A percentile compares a stretch with the other conserved stretches of the same genome.
Evolutionary conservation across 1,139 yeast genomes (phyloP).

Genomic region (Yamadazyma spencermartinsiae): DNA sequence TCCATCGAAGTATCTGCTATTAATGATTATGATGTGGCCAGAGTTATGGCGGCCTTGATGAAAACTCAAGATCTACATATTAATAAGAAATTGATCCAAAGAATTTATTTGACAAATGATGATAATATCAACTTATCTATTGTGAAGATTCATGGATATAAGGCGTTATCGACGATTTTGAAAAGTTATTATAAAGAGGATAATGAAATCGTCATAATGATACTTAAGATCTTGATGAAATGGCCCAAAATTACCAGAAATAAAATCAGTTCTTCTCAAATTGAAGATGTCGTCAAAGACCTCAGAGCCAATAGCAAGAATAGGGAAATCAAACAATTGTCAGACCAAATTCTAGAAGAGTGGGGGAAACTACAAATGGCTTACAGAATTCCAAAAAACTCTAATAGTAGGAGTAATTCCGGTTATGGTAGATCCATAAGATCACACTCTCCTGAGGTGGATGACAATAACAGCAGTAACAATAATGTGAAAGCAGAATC

Average conservation of each 20-base stretch:
- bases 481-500: slow-evolving; percentile 7
- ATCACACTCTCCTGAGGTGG: slow-evolving; percentile 22
- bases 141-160: slow-evolving; percentile 84
- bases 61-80: slow-evolving; percentile 74
- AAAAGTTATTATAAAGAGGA: slow-evolving; percentile 35
- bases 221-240: slow-evolving; percentile 56
- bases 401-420: slow-evolving; percentile 5
- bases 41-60: slow-evolving; percentile 79
- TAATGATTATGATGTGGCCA: slow-evolving; percentile 62
- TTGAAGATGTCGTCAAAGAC: slow-evolving; percentile 62
- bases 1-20: slow-evolving; percentile 58
- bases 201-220: slow-evolving; percentile 42
- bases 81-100: slow-evolving; percentile 62
- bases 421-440: slow-evolving; percentile 24
- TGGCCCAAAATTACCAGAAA: slow-evolving; percentile 87
- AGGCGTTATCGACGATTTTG: slow-evolving; percentile 66
- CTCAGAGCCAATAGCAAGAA: slow-evolving; percentile 35
- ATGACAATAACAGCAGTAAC: slow-evolving; percentile 5
- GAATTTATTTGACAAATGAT: slow-evolving; percentile 61
- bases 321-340: slow-evolving; percentile 33
- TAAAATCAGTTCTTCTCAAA: slow-evolving; percentile 75
- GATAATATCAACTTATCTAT: slow-evolving; percentile 57
- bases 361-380: slow-evolving; percentile 84
- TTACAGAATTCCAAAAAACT: slow-evolving; percentile 66
- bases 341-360: slow-evolving; percentile 51